Evolutionary conservation across 495 filamentous ascomycete species (phyloP).

Genomic region (Xylona heveae): DNA sequence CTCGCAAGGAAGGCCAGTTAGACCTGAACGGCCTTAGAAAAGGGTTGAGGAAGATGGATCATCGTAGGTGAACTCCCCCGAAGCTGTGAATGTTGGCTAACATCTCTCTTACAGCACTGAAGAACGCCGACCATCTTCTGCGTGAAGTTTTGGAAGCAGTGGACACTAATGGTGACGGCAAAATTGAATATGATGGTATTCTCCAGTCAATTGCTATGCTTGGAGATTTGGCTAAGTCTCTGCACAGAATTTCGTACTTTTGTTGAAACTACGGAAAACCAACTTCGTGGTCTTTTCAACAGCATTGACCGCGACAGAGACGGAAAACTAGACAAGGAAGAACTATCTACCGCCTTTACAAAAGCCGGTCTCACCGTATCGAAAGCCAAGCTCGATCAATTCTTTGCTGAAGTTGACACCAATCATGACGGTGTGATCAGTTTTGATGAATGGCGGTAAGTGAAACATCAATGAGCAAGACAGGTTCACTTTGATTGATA

Average conservation of each 20-base stretch:
- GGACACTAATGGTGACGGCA: constrained; percentile 70
- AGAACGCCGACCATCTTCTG: constrained; percentile 82
- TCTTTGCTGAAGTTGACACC: constrained; percentile 76
- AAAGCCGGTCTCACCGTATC: constrained; percentile 62
- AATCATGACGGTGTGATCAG: constrained; percentile 77
- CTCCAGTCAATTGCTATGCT: neutral
- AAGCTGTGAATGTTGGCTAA: constrained; percentile 3
- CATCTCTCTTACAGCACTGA: constrained; percentile 40
- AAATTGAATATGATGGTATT: constrained; percentile 72
- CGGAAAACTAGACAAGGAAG: constrained; percentile 70
- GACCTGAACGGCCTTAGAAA: constrained; percentile 66
- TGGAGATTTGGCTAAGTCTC: neutral
- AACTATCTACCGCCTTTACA: constrained; percentile 58
- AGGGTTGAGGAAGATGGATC: constrained; percentile 73
- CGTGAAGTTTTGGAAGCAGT: constrained; percentile 55
- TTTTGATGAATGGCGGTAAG: constrained; percentile 94
- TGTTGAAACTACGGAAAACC: constrained; percentile 64
- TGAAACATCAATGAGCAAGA: constrained; percentile 4
- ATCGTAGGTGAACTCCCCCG: constrained; percentile 40
- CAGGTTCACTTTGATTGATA: constrained; percentile 10
- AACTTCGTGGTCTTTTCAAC: constrained; percentile 62
- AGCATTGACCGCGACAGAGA: constrained; percentile 73
- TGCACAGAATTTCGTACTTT: constrained; percentile 66
- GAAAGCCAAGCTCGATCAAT: constrained; percentile 51
- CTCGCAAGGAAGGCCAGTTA: constrained; percentile 49